phyloP scores from a whole-genome alignment of 2,329 filamentous ascomycete species.

The Cordyceps fumosorosea region DNA sequence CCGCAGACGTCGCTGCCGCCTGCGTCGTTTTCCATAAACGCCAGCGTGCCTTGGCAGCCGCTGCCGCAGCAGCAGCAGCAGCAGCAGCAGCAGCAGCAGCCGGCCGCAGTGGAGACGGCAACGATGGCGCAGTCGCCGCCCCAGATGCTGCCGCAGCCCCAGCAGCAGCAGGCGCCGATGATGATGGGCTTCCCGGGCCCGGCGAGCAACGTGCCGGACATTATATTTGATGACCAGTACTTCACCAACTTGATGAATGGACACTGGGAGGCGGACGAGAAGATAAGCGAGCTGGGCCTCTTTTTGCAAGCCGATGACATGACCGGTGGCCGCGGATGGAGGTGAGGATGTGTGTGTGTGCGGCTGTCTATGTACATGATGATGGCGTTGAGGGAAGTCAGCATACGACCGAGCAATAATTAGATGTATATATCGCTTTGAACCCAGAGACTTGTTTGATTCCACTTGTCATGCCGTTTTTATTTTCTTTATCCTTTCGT shows the following conservation, averaged over 20 bases:
- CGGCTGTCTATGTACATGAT: not conserved
- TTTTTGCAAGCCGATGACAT: slow-evolving; percentile 20
- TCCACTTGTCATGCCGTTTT: too few species aligned
- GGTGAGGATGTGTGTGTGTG: not conserved
- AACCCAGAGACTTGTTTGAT: too few species aligned
- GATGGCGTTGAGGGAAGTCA: not conserved
- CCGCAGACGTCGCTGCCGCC: not conserved
- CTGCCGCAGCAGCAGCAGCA: too few species aligned
- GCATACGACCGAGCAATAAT: not conserved
- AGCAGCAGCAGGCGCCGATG: not conserved
- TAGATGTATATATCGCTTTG: not conserved
- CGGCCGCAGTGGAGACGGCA: not conserved
- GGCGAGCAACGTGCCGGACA: slow-evolving; percentile 16
- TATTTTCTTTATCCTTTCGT: too few species aligned
- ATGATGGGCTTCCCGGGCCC: not conserved
- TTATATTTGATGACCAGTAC: slow-evolving; percentile 29
- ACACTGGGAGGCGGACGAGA: slow-evolving; percentile 31
- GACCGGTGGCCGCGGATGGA: not conserved
- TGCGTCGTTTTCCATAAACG: not conserved
- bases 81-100: too few species aligned
- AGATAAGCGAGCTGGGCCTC: slow-evolving; percentile 26
- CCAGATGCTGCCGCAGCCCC: not conserved
- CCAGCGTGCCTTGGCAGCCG: slow-evolving; percentile 5
- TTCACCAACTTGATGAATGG: slow-evolving; percentile 28
- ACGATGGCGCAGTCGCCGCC: not conserved